A percentile compares a stretch with the other conserved stretches of the same genome.
Evolutionary conservation across 164 flowering plant genomes (phyloP).

Genomic region (Macadamia integrifolia): DNA sequence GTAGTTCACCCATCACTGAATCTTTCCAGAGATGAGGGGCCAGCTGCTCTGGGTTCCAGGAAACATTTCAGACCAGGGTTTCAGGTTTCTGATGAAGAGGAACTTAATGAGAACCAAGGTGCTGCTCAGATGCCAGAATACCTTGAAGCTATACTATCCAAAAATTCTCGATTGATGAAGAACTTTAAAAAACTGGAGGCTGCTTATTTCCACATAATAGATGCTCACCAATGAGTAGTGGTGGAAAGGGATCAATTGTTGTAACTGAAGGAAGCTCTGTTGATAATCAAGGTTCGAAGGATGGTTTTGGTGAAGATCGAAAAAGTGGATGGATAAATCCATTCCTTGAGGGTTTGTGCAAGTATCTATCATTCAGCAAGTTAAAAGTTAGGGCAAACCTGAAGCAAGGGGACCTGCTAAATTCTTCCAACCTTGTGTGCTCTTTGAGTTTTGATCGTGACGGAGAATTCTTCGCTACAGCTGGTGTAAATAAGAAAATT

Average conservation of each 20-base stretch:
- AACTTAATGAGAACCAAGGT: slow-evolving; percentile 28
- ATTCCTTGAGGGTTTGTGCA: slow-evolving; percentile 88
- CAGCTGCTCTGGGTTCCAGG: slow-evolving; percentile 40
- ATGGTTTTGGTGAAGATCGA: slow-evolving; percentile 26
- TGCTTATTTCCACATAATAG: slow-evolving; percentile 52
- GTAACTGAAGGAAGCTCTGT: slow-evolving; percentile 72
- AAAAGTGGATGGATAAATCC: slow-evolving; percentile 74
- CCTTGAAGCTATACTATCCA: slow-evolving; percentile 38
- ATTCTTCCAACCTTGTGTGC: slow-evolving; percentile 89
- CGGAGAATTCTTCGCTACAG: slow-evolving; percentile 90
- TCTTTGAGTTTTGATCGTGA: slow-evolving; percentile 91
- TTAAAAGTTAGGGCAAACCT: slow-evolving; percentile 80
- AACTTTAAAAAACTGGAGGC: slow-evolving; percentile 82
- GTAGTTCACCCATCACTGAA: slow-evolving; percentile 18
- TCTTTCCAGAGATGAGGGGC: slow-evolving; percentile 36
- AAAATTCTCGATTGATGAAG: slow-evolving; percentile 68
- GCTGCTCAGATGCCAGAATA: slow-evolving; percentile 30
- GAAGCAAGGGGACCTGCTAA: slow-evolving; percentile 90
- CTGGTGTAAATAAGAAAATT: slow-evolving; percentile 95
- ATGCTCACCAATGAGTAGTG: slow-evolving; percentile 42
- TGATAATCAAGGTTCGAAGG: slow-evolving; percentile 48
- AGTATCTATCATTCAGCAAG: slow-evolving; percentile 78
- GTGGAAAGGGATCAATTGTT: slow-evolving; percentile 51
- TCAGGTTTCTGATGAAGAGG: slow-evolving; percentile 22
- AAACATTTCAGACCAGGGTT: slow-evolving; percentile 50